Base-by-base conservation (phyloP, 75 land plant species). In the Gnetum montanum region DNA sequence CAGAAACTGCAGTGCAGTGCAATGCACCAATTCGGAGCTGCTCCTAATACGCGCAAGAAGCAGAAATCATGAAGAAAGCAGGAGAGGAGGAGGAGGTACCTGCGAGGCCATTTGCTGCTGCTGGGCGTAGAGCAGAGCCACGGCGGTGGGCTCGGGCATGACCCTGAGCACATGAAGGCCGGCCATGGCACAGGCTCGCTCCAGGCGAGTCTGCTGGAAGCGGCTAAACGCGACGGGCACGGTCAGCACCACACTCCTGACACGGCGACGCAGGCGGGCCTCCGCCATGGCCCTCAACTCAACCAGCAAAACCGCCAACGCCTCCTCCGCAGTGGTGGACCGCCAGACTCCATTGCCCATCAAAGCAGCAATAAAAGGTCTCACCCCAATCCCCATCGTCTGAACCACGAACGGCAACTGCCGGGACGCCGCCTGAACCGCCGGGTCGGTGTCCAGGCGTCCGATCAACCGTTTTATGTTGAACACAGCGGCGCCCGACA, bases 71-170 rank as follows among this genome's bases (percentile, higher is more conserved):
- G n/a, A n/a, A n/a, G n/a, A n/a, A n/a, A n/a, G n/a, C n/a, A n/a
- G n/a, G n/a, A n/a, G n/a, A n/a, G n/a, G n/a, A n/a, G n/a, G n/a
- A n/a, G n/a, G n/a, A n/a, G n/a, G n/a, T n/a, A n/a, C n/a, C 8
- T 18, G 43, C 18, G 25, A 10, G 6, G 8, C n/a, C 60, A 65
- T 62, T 25, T 68, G 73, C 38, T 86, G 90, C 74, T 82, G 83
- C 62, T 86, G 90, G 8, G 85, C 86, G 62, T 82, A 79, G 8
- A 82, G 53, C 33, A 82, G 62, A 1, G 79, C 79, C 0, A 79
- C 83, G 2, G 85, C 82, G 0, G 86, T 79, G 28, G 90, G 90
- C 43, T 86, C 90, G 1, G 90, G 83, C 83, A 86, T 82, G 20
- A 86, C 11, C 24, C 86, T 36, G 4, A 78, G 65, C 27, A 82